phyloP scores from a whole-genome alignment of 192 early-diverging fungal genomes.

The Thamnidium elegans region DNA sequence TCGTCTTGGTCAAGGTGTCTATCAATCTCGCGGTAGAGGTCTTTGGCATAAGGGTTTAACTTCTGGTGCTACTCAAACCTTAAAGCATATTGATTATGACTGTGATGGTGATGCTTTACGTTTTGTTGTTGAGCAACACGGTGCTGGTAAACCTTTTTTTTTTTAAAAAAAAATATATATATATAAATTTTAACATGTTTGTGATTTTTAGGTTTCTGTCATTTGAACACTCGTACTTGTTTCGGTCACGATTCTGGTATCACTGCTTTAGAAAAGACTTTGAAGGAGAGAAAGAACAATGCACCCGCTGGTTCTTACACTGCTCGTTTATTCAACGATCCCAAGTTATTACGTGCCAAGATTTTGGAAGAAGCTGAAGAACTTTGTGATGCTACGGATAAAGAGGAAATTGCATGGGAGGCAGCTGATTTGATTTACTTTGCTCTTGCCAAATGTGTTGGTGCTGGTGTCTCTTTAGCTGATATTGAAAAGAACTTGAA shows the following conservation, averaged over 20 bases:
- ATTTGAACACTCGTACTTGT: conserved; percentile 86
- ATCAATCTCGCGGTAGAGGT: conserved; percentile 83
- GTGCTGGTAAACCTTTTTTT: conserved; percentile 52
- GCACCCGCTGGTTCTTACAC: conserved; percentile 94
- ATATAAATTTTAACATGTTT: not conserved
- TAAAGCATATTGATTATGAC: conserved; percentile 77
- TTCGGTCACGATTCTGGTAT: conserved; percentile 84
- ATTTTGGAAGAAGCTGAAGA: conserved; percentile 96
- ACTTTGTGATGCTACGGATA: conserved; percentile 72
- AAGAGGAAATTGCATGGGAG: conserved; percentile 89
- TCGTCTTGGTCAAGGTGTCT: conserved; percentile 79
- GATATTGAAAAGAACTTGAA: conserved; percentile 91
- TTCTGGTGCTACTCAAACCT: conserved; percentile 89
- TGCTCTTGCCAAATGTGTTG: conserved; percentile 82
- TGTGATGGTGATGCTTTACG: conserved; percentile 89
- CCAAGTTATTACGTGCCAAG: conserved; percentile 80
- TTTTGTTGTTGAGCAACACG: conserved; percentile 84
- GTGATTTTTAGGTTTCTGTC: conserved; percentile 79
- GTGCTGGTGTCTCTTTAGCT: conserved; percentile 71
- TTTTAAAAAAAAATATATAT: too few species aligned
- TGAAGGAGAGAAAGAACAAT: conserved; percentile 62
- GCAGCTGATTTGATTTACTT: conserved; percentile 97
- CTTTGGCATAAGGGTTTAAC: conserved; percentile 97
- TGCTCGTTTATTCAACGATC: conserved; percentile 80
- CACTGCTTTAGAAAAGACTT: conserved; percentile 62